A percentile compares a stretch with the other conserved stretches of the same genome.
These are phyloP conservation scores for Mycena amicta DNA, from an alignment of 768 basidiomycete genomes.

Conservation along the genomic window DNA sequence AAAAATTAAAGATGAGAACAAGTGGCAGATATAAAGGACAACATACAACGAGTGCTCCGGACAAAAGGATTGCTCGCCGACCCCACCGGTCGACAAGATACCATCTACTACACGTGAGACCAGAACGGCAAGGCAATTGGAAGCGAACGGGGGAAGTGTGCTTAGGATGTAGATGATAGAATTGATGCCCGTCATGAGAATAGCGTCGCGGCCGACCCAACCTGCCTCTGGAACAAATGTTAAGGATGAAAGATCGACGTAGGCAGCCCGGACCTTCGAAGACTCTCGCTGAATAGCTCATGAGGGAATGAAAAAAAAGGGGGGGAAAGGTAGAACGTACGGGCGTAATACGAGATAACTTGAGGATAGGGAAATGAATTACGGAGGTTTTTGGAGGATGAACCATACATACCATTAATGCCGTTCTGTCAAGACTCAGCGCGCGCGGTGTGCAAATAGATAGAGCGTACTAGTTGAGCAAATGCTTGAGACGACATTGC, in stretches of 20 bases:
- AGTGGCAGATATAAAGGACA: not conserved
- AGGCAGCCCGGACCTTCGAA: conserved; percentile 69
- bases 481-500: conserved; percentile 97
- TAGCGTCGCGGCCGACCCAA: conserved; percentile 91
- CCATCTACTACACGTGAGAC: conserved; percentile 59
- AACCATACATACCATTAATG: conserved; percentile 85
- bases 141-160: conserved; percentile 79
- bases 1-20: not conserved
- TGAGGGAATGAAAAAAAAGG: conserved; percentile 5
- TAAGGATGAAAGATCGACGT: not conserved
- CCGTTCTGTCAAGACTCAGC: conserved; percentile 64
- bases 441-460: not conserved
- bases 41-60: conserved; percentile 78
- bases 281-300: conserved; percentile 66
- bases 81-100: conserved; percentile 93
- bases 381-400: no score
- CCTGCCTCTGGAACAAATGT: conserved; percentile 69
- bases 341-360: conserved; percentile 96
- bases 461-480: conserved; percentile 78
- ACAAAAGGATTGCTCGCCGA: conserved; percentile 81
- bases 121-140: conserved; percentile 3
- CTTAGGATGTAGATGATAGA: conserved; percentile 78
- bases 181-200: conserved; percentile 96
- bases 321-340: no score
- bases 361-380: not conserved